Evolutionary conservation across 495 filamentous ascomycete species (phyloP), one percentile per base, ranked within the genome.

Genomic region (Durotheca rogersii): DNA sequence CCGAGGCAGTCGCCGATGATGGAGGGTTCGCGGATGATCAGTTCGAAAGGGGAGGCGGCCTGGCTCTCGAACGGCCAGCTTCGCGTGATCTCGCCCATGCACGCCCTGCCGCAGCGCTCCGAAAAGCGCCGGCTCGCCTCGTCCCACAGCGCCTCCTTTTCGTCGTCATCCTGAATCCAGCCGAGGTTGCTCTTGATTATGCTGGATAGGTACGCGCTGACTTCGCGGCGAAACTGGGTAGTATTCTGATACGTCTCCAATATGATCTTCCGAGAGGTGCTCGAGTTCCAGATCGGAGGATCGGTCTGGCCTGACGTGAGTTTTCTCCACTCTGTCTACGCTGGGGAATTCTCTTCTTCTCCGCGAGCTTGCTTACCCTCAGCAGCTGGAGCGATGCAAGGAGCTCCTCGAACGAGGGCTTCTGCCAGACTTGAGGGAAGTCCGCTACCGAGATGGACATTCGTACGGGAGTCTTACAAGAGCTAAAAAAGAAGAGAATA

Each of bases 1-100:
- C 93, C 93, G 11, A 96, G 78, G 46, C 91, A 85, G 65, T 96
- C 93, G 2, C 85, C 81, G 0, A 88, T 95, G 41, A 96, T 69
- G 1, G 90, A 82, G 0, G 93, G 93, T 61, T 98, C 93, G 53
- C 91, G 80, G 12, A 98, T 80, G 11, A 75, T 72, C 40, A 94
- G 67, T 29, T 84, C 77, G 53, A 87, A 76, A 0, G 59, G 11
- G 1, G 60, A 46, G 4, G 50, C 45, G 2, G 46, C 51, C 4
- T 56, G 55, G 14, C 39, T 34, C 14, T 72, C 61, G 18, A 97
- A 85, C 1, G 67, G 71, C 76, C 95, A 96, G 3, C 72, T 72
- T 20, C 92, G 81, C 18, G 79, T 85, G 51, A 95, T 80, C 36
- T 87, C 83, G 0, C 85, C 83, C 85, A 92, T 90, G 5, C 60